A percentile compares a stretch with the other conserved stretches of the same genome.
phyloP scores from a whole-genome alignment of 805 yeast genomes.

The Cyberlindnera mrakii region DNA sequence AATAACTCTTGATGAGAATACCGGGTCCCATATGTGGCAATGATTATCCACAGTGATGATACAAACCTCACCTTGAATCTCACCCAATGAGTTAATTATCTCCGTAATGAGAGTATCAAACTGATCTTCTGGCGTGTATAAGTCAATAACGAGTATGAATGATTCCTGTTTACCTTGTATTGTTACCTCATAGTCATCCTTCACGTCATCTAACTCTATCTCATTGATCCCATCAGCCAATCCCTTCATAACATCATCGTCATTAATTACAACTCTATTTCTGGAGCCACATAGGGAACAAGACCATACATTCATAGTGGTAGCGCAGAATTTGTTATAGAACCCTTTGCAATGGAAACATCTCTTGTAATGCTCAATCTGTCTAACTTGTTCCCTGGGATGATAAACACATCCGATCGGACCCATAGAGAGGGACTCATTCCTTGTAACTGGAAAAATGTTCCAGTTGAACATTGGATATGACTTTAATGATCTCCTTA shows the following conservation, averaged over 20 bases:
- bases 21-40: conserved; percentile 1
- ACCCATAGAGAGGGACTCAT: conserved; percentile 38
- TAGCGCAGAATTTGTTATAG: conserved; percentile 75
- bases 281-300: conserved; percentile 63
- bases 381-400: background rate
- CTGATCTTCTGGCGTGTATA: background rate
- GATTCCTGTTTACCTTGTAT: background rate
- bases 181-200: background rate
- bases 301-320: conserved; percentile 74
- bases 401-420: conserved; percentile 83
- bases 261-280: too few species aligned
- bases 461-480: conserved; percentile 52
- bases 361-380: conserved; percentile 1
- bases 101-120: conserved; percentile 68
- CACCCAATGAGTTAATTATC: conserved; percentile 57
- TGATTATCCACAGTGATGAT: background rate
- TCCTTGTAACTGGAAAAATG: conserved; percentile 70
- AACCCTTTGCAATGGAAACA: conserved; percentile 75
- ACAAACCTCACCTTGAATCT: conserved; percentile 19
- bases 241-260: too few species aligned
- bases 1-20: too few species aligned
- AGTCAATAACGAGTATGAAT: background rate
- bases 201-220: background rate
- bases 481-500: too few species aligned
- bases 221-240: conserved; percentile 8